A percentile compares a stretch with the other conserved stretches of the same genome.
phyloP scores from a whole-genome alignment of 2,329 filamentous ascomycete species.

The Biscogniauxia marginata region DNA sequence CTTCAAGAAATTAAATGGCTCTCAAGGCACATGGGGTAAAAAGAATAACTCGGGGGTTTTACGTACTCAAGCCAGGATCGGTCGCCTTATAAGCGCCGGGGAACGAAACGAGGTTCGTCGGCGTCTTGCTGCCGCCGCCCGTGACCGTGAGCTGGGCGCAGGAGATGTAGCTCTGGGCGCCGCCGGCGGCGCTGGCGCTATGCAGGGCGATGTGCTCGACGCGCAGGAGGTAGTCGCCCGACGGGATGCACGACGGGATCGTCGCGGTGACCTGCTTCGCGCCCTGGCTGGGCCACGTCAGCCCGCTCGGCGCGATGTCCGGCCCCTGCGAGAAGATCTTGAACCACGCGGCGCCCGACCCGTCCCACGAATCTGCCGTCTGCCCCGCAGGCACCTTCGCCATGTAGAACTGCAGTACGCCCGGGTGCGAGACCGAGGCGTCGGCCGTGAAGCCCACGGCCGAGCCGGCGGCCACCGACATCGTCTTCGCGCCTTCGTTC shows the following conservation, averaged over 20 bases:
- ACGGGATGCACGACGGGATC: slow-evolving; percentile 43
- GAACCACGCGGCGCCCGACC: slow-evolving; percentile 39
- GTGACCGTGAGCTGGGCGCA: slow-evolving; percentile 39
- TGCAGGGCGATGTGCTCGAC: slow-evolving; percentile 50
- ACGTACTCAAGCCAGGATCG: slow-evolving; percentile 42
- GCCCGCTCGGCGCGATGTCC: slow-evolving; percentile 33
- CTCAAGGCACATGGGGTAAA: no score
- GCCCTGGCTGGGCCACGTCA: slow-evolving; percentile 42
- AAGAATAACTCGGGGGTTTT: no score
- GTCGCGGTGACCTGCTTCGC: slow-evolving; percentile 38
- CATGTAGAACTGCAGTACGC: slow-evolving; percentile 40
- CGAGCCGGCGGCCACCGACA: slow-evolving; percentile 43
- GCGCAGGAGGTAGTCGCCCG: slow-evolving; percentile 50
- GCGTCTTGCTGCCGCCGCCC: slow-evolving; percentile 41
- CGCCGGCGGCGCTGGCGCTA: slow-evolving; percentile 37
- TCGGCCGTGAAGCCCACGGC: slow-evolving; percentile 44
- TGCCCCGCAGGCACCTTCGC: slow-evolving; percentile 39
- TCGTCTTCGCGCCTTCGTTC: slow-evolving; percentile 39
- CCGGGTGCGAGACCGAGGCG: slow-evolving; percentile 42
- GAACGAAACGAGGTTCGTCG: slow-evolving; percentile 38
- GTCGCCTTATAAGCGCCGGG: slow-evolving; percentile 41
- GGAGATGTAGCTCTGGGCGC: slow-evolving; percentile 47
- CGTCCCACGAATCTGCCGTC: slow-evolving; percentile 38
- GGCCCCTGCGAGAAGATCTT: slow-evolving; percentile 46
- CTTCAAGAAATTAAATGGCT: no score